Percentiles rank a stretch among this genome's conserved stretches.
These are phyloP conservation scores for Pyropia haitanensis DNA, from an alignment of 23 red algal genomes.

Conservation along the genomic window DNA sequence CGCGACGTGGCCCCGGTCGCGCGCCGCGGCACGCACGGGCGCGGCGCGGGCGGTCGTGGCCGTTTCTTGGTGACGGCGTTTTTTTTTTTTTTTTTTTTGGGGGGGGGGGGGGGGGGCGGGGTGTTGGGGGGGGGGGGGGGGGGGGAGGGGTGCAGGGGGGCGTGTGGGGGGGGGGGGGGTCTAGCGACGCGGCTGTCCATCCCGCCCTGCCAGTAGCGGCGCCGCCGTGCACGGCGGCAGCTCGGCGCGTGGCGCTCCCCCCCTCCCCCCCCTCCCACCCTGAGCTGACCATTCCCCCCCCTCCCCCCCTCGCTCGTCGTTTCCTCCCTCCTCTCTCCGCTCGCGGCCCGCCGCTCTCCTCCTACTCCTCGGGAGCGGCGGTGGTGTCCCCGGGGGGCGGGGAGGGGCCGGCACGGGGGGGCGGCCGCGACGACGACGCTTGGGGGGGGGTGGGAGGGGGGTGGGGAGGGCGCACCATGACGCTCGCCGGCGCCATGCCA, in stretches of 20 bases:
- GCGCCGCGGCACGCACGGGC: too few species aligned
- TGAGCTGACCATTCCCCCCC: not conserved
- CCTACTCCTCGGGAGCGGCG: not conserved
- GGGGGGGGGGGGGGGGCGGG: too few species aligned
- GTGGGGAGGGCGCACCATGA: not conserved
- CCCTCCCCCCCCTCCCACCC: not conserved
- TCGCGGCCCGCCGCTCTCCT: not conserved
- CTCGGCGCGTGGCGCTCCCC: too few species aligned
- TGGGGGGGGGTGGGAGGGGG: conserved; percentile 14
- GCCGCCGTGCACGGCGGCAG: not conserved
- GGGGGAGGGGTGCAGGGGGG: not conserved
- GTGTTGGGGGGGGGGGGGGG: too few species aligned
- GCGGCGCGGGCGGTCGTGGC: too few species aligned
- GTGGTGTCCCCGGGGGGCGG: not conserved
- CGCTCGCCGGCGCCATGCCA: not conserved
- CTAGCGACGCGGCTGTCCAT: too few species aligned
- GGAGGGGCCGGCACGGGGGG: conserved; percentile 7
- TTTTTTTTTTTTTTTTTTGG: too few species aligned
- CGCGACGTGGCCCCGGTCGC: too few species aligned
- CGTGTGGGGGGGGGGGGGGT: too few species aligned
- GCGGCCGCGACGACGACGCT: conserved; percentile 19
- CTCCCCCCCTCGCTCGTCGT: not conserved
- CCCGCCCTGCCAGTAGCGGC: not conserved
- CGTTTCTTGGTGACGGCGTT: too few species aligned
- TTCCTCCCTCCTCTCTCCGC: not conserved